Evolutionary conservation across 371 early-diverging fungal genomes (phyloP).

Genomic region (Modicella reniformis): DNA sequence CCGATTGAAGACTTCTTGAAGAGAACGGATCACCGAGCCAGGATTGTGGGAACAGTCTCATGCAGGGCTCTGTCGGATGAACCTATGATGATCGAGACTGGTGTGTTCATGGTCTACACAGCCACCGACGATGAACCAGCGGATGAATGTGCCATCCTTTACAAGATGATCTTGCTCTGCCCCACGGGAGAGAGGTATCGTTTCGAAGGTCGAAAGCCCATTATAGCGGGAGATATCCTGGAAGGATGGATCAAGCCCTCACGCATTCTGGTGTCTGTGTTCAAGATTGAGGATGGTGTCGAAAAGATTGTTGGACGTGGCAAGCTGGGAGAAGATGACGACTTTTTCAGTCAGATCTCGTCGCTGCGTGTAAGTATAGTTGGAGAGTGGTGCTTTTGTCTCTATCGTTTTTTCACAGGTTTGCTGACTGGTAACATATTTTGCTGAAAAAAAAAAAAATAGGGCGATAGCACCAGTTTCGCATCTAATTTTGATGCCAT

Average conservation of each 20-base stretch:
- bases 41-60: slow-evolving; percentile 54
- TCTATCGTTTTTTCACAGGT: no score
- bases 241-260: slow-evolving; percentile 55
- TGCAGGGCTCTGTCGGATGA: slow-evolving; percentile 58
- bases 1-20: slow-evolving; percentile 44
- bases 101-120: slow-evolving; percentile 52
- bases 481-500: slow-evolving; percentile 38
- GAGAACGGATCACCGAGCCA: slow-evolving; percentile 41
- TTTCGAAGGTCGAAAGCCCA: slow-evolving; percentile 56
- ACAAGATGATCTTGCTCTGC: slow-evolving; percentile 48
- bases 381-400: neutral
- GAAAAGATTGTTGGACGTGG: slow-evolving; percentile 50
- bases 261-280: slow-evolving; percentile 47
- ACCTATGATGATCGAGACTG: slow-evolving; percentile 56
- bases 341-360: slow-evolving; percentile 47
- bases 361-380: slow-evolving; percentile 30
- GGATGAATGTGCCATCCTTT: slow-evolving; percentile 48
- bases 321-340: slow-evolving; percentile 48
- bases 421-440: no score
- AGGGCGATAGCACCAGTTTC: slow-evolving; percentile 40
- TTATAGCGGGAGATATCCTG: slow-evolving; percentile 29
- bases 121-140: slow-evolving; percentile 46
- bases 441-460: no score
- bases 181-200: slow-evolving; percentile 50
- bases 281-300: slow-evolving; percentile 37